Evolutionary conservation across 2,329 filamentous ascomycete species (phyloP), one percentile per base, ranked within the genome.

Genomic region (Aspergillus sp.): DNA sequence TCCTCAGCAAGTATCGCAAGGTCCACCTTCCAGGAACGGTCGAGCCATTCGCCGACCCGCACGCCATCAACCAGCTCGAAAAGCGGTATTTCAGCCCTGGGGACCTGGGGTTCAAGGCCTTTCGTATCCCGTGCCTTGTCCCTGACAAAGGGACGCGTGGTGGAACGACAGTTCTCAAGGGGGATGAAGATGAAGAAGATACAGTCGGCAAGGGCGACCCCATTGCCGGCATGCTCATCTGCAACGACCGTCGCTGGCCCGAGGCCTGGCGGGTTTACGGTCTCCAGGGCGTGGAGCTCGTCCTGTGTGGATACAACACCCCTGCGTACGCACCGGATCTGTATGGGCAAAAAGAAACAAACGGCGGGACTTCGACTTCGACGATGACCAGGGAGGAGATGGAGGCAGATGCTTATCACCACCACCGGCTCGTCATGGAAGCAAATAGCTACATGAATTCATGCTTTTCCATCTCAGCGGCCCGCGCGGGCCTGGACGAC

Each of bases 51-150:
- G 70, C 75, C 3, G 75, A 80, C 41, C 78, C 80, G 4, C 71
- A 76, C 4, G 79, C 78, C 2, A 77, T 78, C 4, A 81, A 84
- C 63, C 82, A 84, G 68, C 76, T 84, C 4, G 82, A 84, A 66
- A 84, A 84, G 68, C 70, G 79, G 35, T 84, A 84, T 64, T 84
- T 84, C 66, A 71, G 72, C 25, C 79, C 81, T 0, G 82, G 82
- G 1, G 69, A 84, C 55, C 69, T 84, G 3, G 82, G 82, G 0
- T 84, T 84, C 69, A 68, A 77, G 54, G 81, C 82, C 1, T 84
- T 84, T 58, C 75, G 82, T 23, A 80, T 76, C 0, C 80, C 81
- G 0, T 77, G 74, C 0, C 71, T 84, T 8, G 64, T 84, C 0
- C 7, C 25, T 7, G 25, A 27, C 25, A 9, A 27, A 27, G 6